Evolutionary conservation across 225 moss, liverwort and hornwort species (phyloP), one percentile per base, ranked within the genome.

Genomic region (Neckera pumila): DNA sequence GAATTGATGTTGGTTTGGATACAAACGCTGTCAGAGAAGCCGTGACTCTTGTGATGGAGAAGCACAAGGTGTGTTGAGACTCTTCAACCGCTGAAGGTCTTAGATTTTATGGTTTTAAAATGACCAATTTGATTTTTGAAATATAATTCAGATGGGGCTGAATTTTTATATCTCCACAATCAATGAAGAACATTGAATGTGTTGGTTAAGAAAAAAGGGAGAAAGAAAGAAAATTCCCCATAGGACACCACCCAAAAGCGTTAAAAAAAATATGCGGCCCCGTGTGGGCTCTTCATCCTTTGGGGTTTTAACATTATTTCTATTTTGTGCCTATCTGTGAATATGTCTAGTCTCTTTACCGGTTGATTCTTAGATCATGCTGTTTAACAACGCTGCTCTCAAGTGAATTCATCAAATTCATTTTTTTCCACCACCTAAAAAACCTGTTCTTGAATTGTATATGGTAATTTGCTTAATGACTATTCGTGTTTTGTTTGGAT

Each of bases 1-100:
- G 93, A 81, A 92, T 92, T 74, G 92, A 92, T 87, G 91, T 91
- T 60, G 92, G 91, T 51, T 84, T 87, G 71, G 91, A 92, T 87
- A 65, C 88, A 26, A 89, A 51, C 85, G 70, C 90, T 76, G 82
- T 91, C 26, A 91, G 75, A 72, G 91, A 92, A 79, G 92, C 92
- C 13, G 83, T 91, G 36, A 87, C 89, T 60, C 85, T 92, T 66
- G 86, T 94, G 56, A 90, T 91, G 88, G 90, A 91, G 76, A 94
- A 92, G 88, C 93, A 94, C 65, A 92, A 90, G 92, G 93, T 93
- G 28, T 87, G 84, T 89, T 36, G 53, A 71, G 43, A 75, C 23
- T 70, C 33, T 19, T 43, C 27, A 76, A 86, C 14, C 30, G n/a
- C 63, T 64, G 22, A 36, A 64, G 15, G 15, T 10, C 49, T 36